phyloP scores from a whole-genome alignment of 441 rosid species.

The Melastoma candidum region DNA sequence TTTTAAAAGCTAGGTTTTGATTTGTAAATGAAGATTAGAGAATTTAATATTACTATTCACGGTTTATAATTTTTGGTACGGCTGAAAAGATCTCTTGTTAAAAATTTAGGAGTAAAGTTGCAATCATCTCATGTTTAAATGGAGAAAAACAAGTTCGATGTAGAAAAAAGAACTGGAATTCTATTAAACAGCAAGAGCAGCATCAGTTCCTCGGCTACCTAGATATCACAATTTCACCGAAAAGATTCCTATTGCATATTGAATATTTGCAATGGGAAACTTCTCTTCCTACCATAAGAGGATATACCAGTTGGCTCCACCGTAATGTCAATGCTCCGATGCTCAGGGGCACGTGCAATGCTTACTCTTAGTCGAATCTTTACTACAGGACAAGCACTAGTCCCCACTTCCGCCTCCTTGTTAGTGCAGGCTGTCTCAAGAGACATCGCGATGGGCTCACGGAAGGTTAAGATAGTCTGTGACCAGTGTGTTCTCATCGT shows the following conservation, averaged over 20 bases:
- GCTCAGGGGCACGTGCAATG: slow-evolving; percentile 62
- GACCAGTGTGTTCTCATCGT: slow-evolving; percentile 86
- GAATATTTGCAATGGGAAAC: slow-evolving; percentile 72
- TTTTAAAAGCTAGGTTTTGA: no score
- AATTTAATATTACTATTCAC: no score
- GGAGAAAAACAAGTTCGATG: no score
- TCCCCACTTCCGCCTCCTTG: slow-evolving; percentile 33
- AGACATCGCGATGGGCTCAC: slow-evolving; percentile 61
- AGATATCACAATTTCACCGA: no score
- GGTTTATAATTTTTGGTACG: no score
- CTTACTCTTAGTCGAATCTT: slow-evolving; percentile 61
- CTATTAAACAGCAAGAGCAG: no score
- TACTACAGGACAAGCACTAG: slow-evolving; percentile 44
- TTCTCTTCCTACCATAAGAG: slow-evolving; percentile 40
- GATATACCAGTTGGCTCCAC: slow-evolving; percentile 51
- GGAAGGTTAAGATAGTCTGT: slow-evolving; percentile 74
- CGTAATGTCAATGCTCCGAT: slow-evolving; percentile 81
- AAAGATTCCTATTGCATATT: slow-evolving; percentile 14
- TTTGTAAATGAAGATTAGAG: no score
- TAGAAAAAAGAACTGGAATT: no score
- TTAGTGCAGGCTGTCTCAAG: slow-evolving; percentile 17
- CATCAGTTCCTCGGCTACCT: no score
- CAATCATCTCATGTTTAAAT: no score
- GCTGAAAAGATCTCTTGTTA: no score
- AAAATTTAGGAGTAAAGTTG: no score